Evolutionary conservation across 192 early-diverging fungal species (phyloP), one percentile per base, ranked within the genome.

Genomic region (Gamsiella multidivaricata): DNA sequence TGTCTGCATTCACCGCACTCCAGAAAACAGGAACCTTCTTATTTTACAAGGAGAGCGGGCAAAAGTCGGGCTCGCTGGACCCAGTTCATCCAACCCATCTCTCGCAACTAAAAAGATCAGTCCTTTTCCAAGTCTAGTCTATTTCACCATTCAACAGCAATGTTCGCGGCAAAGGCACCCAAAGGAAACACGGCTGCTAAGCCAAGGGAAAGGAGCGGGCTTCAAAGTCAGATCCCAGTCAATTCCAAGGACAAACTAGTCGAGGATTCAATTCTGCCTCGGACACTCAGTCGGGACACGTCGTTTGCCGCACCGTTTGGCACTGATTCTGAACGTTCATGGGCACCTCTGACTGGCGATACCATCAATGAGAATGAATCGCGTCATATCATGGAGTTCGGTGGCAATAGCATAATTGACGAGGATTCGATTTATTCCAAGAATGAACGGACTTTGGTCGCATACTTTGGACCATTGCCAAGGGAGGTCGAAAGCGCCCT

Each of bases 391-490:
- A 18, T 60, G 9, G 52, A 54, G 18, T 32, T 58, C 25, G 20
- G 50, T 3, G 58, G 49, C 17, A 22, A 22, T 28, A 26, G 33
- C 0, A 25, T 59, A 3, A 63, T 78, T n/a, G 74, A 68, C n/a
- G 74, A 78, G 26, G 74, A 78, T 10, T 68, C 60, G 23, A 60
- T 78, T 29, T 78, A 78, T 47, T 69, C 50, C 20, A 78, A 78
- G 43, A 78, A 61, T 20, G 65, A 69, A 5, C 52, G 50, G 33
- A 78, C 74, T 2, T 23, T 78, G 3, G 74, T 78, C 10, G 74
- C 74, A 8, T 68, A 63, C 49, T 69, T 78, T 64, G 74, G 74
- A 32, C 74, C 74, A n/a, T 45, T 78, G 43, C 74, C 74, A 5
- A 54, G 65, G 28, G 74, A 78, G 29, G 74, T 64, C 3, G 74